Base-by-base conservation (phyloP, 176 grass and related monocot species). In the Juncus effusus region DNA sequence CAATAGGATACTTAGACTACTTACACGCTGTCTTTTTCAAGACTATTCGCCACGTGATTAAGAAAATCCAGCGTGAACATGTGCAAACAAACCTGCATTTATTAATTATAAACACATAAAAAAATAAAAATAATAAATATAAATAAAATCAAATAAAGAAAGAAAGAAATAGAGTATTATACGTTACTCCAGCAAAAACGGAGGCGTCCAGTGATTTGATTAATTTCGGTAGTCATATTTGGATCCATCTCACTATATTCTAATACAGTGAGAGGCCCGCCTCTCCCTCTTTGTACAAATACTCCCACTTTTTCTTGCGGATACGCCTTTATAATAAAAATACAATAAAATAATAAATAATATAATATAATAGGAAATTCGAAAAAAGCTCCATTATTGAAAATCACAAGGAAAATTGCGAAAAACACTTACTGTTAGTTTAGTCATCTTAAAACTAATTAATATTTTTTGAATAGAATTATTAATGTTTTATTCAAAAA, bases 181-280 rank as follows among this genome's bases (percentile, higher is more conserved):
- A 99, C 94, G 60, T 99, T 99, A 87, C 94, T 90, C 94, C 94
- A 99, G 64, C 94, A 99, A 69, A 76, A 99, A 72, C 94, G 94
- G 71, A 99, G 88, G 65, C 88, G 83, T 53, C 94, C 94, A 40
- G 94, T 99, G 51, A 60, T 90, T 74, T 99, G 94, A 78, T 99
- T 92, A 57, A 93, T 99, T 78, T 99, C 94, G 84, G 85, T 81
- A 70, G 82, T 38, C 88, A 90, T 99, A 62, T 86, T 75, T 35
- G 67, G 72, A 73, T 99, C 94, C 94, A 99, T 99, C 85, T 99
- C 88, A 78, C 83, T 89, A 61, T 93, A 99, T 61, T 99, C 94
- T 35, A 93, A 69, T 36, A 99, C 94, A 14, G 82, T 73, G 36
- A 99, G 83, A 49, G 88, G 94, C 51, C 88, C 94, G 37, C 94